Percentiles rank a stretch among this genome's conserved stretches.
Conservation (phyloP, 2,329 filamentous ascomycete species). For the Aspergillus sp. region DNA sequence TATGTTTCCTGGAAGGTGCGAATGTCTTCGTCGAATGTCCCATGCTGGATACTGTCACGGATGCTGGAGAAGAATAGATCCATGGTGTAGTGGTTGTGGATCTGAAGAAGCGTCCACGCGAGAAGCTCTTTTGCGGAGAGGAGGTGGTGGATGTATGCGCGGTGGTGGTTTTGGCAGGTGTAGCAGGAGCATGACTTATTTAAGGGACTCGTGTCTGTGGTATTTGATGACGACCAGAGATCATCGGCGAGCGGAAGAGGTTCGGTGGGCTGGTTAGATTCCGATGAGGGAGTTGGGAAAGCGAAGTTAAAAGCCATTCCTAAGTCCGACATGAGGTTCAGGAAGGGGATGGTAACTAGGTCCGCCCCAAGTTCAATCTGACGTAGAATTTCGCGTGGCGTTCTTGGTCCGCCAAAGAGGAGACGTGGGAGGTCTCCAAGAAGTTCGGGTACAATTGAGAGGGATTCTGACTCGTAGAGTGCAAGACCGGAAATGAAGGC, state of each 20-base stretch:
- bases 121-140: slow-evolving; percentile 94
- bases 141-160: slow-evolving; percentile 84
- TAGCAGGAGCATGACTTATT: slow-evolving; percentile 71
- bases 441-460: slow-evolving; percentile 64
- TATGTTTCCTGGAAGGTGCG: slow-evolving; percentile 66
- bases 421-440: slow-evolving; percentile 69
- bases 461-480: slow-evolving; percentile 70
- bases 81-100: slow-evolving; percentile 81
- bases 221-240: slow-evolving; percentile 68
- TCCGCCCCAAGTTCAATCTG: slow-evolving; percentile 78
- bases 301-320: slow-evolving; percentile 80
- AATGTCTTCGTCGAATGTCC: slow-evolving; percentile 56
- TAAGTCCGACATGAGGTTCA: slow-evolving; percentile 72
- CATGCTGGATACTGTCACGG: slow-evolving; percentile 60
- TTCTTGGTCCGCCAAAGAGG: slow-evolving; percentile 67
- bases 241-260: slow-evolving; percentile 66
- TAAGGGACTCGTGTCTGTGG: slow-evolving; percentile 64
- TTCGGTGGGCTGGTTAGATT: background rate
- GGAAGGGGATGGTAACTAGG: slow-evolving; percentile 73
- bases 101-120: slow-evolving; percentile 86
- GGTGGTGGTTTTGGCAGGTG: slow-evolving; percentile 77
- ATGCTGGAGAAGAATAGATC: slow-evolving; percentile 71
- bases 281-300: slow-evolving; percentile 56
- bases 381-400: slow-evolving; percentile 74
- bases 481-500: slow-evolving; percentile 67